A percentile compares a stretch with the other conserved stretches of the same genome.
Conservation (phyloP, 305 asterid genomes). For the Fraxinus floribunda region DNA sequence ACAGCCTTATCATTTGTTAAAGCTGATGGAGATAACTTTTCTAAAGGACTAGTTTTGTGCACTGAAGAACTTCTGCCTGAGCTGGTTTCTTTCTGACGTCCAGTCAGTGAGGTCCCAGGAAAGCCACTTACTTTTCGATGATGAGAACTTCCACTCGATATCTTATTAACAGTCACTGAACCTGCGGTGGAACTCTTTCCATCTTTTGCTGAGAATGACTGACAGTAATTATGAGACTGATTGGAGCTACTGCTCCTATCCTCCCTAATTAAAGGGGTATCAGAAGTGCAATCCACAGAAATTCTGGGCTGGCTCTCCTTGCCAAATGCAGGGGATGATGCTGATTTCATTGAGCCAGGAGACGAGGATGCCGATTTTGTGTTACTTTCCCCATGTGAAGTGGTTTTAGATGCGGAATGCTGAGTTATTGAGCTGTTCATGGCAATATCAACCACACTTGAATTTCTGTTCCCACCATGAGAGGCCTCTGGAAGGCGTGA, state of each 20-base stretch:
- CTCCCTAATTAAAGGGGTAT: conserved; percentile 57
- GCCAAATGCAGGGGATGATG: conserved; percentile 43
- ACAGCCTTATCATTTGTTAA: conserved; percentile 41
- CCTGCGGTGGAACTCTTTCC: conserved; percentile 54
- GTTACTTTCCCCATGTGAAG: conserved; percentile 53
- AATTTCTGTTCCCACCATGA: conserved; percentile 48
- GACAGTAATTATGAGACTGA: conserved; percentile 64
- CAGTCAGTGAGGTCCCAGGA: conserved; percentile 37
- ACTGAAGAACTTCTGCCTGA: conserved; percentile 43
- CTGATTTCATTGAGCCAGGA: conserved; percentile 50
- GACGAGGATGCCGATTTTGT: conserved; percentile 57
- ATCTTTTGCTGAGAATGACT: conserved; percentile 56
- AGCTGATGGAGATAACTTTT: conserved; percentile 48
- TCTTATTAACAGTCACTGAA: conserved; percentile 48
- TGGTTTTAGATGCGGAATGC: conserved; percentile 50
- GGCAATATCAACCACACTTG: conserved; percentile 54
- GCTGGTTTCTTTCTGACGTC: conserved; percentile 48
- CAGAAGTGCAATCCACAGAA: conserved; percentile 41
- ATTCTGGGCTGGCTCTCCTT: conserved; percentile 56
- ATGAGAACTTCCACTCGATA: conserved; percentile 49
- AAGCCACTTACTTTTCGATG: conserved; percentile 51
- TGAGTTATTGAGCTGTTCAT: conserved; percentile 53
- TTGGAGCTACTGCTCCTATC: conserved; percentile 81
- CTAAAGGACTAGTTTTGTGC: conserved; percentile 37
- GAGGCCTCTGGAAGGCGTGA: conserved; percentile 61